These are phyloP conservation scores for Astrocystis sublimbata DNA, from an alignment of 495 filamentous ascomycete species.

Conservation along the genomic window DNA sequence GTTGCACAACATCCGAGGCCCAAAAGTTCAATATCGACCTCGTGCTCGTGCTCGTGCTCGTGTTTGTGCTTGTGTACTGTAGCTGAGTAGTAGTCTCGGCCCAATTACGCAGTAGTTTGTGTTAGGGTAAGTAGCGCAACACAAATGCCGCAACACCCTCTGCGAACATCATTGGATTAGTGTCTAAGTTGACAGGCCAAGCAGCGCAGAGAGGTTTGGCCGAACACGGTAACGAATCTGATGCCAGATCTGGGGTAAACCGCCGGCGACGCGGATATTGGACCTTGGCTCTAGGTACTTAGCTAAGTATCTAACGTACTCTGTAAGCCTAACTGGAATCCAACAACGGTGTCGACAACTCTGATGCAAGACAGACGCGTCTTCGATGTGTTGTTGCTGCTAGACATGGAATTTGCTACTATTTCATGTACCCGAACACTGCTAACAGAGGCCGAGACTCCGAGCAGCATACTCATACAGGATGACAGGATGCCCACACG, in stretches of 20 bases:
- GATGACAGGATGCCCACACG: too few species aligned
- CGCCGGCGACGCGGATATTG: not conserved
- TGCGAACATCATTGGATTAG: not conserved
- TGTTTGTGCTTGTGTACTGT: not conserved
- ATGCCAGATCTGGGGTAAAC: constrained; percentile 3
- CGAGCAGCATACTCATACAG: too few species aligned
- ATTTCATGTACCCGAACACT: too few species aligned
- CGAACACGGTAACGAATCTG: constrained; percentile 11
- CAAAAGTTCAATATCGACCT: not conserved
- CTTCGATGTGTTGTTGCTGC: not conserved
- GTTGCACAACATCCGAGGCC: constrained; percentile 3
- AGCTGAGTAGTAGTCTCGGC: not conserved
- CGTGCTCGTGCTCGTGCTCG: too few species aligned
- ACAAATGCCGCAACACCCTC: not conserved
- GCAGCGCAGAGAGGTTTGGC: not conserved
- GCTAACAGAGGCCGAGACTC: too few species aligned
- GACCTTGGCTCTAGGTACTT: too few species aligned
- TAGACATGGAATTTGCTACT: too few species aligned
- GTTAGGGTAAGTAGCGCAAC: not conserved
- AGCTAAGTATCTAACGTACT: too few species aligned
- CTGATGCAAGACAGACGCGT: not conserved
- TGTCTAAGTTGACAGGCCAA: constrained; percentile 6
- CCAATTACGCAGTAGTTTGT: not conserved
- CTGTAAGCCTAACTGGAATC: not conserved
- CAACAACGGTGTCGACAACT: not conserved